Percentiles rank a stretch among this genome's conserved stretches.
phyloP scores from a whole-genome alignment of 148 eudicot species.

The Agrostemma githago region DNA sequence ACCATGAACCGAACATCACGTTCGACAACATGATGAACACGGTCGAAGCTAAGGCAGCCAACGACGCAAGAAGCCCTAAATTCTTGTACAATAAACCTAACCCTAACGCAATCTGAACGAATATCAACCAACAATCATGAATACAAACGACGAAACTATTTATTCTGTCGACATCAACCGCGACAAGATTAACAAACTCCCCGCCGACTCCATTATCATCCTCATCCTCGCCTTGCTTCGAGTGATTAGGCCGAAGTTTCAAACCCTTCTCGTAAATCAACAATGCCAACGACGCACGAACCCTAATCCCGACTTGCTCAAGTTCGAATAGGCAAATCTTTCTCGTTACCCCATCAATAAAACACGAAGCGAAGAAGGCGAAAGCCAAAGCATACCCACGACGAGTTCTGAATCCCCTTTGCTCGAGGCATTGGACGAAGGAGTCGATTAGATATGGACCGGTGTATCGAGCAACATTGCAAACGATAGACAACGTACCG shows the following conservation, averaged over 20 bases:
- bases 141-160: not conserved
- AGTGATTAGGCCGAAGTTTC: constrained; percentile 4
- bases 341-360: not conserved
- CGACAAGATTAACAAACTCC: constrained; percentile 17
- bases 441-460: constrained; percentile 17
- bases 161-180: constrained; percentile 18
- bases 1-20: constrained; percentile 1
- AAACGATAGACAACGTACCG: not conserved
- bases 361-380: not conserved
- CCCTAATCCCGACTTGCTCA: constrained; percentile 16
- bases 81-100: constrained; percentile 12
- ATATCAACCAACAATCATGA: constrained; percentile 15
- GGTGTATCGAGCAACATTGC: constrained; percentile 2
- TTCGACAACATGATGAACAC: not conserved
- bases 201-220: not conserved
- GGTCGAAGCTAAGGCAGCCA: constrained; percentile 3
- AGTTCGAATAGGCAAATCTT: constrained; percentile 2
- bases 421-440: constrained; percentile 15
- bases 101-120: constrained; percentile 9
- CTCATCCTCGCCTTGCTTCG: constrained; percentile 4
- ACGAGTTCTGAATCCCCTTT: not conserved
- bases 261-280: constrained; percentile 9
- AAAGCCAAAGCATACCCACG: constrained; percentile 2
- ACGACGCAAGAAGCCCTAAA: constrained; percentile 4
- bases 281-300: not conserved